Evolutionary conservation across 106 monocot species (phyloP).

Genomic region (Posidonia australis): DNA sequence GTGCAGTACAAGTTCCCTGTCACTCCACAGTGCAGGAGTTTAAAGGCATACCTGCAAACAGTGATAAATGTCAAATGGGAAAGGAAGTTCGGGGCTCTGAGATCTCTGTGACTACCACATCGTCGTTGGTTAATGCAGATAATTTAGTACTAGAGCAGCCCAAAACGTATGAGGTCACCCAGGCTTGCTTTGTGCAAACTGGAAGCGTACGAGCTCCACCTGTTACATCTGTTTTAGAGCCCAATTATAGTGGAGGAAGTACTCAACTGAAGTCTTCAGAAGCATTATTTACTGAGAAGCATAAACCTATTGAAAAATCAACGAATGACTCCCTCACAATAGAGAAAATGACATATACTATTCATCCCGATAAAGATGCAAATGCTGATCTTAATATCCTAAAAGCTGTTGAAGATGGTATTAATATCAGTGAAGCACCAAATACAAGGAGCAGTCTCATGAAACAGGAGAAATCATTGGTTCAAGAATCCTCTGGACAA

Average conservation of each 20-base stretch:
- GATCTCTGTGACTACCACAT: not conserved
- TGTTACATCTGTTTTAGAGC: not conserved
- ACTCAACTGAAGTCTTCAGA: not conserved
- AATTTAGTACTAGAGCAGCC: constrained; percentile 1
- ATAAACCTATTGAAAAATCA: constrained; percentile 10
- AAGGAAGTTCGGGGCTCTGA: not conserved
- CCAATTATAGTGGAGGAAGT: constrained; percentile 2
- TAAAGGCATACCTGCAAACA: not conserved
- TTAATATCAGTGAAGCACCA: not conserved
- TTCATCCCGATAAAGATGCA: no score
- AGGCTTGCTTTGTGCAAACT: constrained; percentile 1
- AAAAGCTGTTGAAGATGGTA: constrained; percentile 18
- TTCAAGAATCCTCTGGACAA: constrained; percentile 13
- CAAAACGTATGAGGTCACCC: not conserved
- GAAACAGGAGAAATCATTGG: constrained; percentile 10
- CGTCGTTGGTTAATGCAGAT: not conserved
- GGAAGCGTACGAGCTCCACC: not conserved
- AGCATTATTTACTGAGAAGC: not conserved
- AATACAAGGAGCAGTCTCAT: not conserved
- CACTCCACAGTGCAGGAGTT: not conserved
- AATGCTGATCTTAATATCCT: not conserved
- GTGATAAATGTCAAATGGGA: not conserved
- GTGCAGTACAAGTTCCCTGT: no score
- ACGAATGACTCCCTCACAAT: not conserved
- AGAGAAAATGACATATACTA: constrained; percentile 3